phyloP scores from a whole-genome alignment of 805 yeast genomes.

The Phaffomyces opuntiae region DNA sequence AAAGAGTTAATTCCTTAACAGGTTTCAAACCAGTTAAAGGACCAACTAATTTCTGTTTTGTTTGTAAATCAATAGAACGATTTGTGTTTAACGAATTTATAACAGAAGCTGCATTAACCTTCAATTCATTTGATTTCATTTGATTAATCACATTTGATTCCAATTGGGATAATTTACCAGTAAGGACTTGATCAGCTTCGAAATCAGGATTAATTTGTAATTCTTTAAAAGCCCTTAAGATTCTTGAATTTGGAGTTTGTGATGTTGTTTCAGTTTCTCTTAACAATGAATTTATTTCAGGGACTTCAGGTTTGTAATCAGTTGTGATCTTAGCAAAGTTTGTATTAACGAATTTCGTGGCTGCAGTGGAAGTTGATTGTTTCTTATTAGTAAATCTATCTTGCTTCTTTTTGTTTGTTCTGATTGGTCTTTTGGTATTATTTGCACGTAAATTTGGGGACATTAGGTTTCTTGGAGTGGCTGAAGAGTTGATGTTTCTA shows the following conservation, averaged over 20 bases:
- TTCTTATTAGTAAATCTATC: neutral
- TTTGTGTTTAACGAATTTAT: slow-evolving; percentile 22
- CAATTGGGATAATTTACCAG: slow-evolving; percentile 10
- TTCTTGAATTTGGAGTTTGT: slow-evolving; percentile 16
- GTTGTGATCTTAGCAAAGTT: slow-evolving; percentile 14
- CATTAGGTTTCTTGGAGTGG: neutral
- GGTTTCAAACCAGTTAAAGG: slow-evolving; percentile 24
- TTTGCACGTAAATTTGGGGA: slow-evolving; percentile 2
- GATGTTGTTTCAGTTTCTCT: slow-evolving; percentile 14
- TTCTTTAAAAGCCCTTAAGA: slow-evolving; percentile 16
- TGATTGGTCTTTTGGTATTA: neutral
- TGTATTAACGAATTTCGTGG: slow-evolving; percentile 8
- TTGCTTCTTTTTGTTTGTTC: neutral
- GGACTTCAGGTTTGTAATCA: slow-evolving; percentile 14
- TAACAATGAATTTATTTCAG: slow-evolving; percentile 11
- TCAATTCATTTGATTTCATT: slow-evolving; percentile 15
- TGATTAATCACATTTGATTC: slow-evolving; percentile 4
- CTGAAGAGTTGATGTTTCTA: slow-evolving; percentile 3
- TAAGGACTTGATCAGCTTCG: slow-evolving; percentile 14
- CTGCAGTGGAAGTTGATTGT: neutral
- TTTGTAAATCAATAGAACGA: slow-evolving; percentile 12
- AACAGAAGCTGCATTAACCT: slow-evolving; percentile 21
- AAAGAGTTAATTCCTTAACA: slow-evolving; percentile 17
- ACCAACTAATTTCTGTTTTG: slow-evolving; percentile 20
- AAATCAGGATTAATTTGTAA: slow-evolving; percentile 10